phyloP scores from a whole-genome alignment of 1,284 basidiomycete genomes.

The Cutaneotrichosporon arboriforme region DNA sequence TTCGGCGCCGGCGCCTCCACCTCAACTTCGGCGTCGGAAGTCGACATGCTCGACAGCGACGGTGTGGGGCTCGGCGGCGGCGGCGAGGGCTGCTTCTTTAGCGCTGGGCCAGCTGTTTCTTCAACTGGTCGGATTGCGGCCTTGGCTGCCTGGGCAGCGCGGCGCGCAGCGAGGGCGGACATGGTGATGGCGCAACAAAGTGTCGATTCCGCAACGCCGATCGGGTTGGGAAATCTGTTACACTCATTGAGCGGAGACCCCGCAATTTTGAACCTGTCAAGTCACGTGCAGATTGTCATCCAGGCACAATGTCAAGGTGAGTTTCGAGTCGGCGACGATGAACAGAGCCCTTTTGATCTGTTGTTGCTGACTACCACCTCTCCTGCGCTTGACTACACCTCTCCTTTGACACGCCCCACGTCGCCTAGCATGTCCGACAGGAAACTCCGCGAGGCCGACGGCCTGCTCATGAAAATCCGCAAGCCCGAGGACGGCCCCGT shows the following conservation, averaged over 20 bases:
- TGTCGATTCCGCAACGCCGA: too few species aligned
- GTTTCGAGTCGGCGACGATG: not conserved
- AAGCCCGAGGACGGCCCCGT: constrained; percentile 36
- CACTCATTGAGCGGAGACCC: not conserved
- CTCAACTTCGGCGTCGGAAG: constrained; percentile 3
- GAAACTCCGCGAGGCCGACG: constrained; percentile 20
- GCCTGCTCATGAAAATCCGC: constrained; percentile 51
- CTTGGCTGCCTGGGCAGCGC: constrained; percentile 21
- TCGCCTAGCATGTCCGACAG: constrained; percentile 27
- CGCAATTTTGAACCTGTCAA: not conserved
- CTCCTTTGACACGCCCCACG: not conserved
- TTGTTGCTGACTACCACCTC: not conserved
- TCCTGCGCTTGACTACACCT: not conserved
- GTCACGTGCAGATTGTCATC: too few species aligned
- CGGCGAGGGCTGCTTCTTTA: not conserved
- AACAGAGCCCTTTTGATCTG: not conserved
- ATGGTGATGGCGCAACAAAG: constrained; percentile 8
- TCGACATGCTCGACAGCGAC: constrained; percentile 2
- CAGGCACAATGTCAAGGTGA: too few species aligned
- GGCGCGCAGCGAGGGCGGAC: constrained; percentile 30
- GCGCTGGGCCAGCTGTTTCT: not conserved
- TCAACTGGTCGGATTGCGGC: not conserved
- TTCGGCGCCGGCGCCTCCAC: constrained; percentile 8
- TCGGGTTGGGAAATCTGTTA: constrained; percentile 2
- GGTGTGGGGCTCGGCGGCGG: constrained; percentile 4